Percentiles rank a stretch among this genome's conserved stretches.
phyloP scores from a whole-genome alignment of 768 basidiomycete genomes.

The Mycena rosella region DNA sequence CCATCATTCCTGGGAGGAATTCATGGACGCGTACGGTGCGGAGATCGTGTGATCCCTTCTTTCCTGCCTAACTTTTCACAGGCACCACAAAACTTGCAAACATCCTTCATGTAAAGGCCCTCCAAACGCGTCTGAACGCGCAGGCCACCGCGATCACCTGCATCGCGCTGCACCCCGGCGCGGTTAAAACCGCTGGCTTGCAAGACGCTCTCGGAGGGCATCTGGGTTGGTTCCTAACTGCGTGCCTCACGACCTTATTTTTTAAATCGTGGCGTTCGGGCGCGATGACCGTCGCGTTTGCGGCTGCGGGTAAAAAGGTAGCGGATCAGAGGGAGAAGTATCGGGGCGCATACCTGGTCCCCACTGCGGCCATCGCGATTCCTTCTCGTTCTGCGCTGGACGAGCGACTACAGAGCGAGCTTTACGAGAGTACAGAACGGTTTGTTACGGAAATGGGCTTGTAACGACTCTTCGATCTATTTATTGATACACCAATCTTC shows the following conservation, averaged over 20 bases:
- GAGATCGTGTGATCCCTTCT: not conserved
- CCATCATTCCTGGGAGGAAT: not conserved
- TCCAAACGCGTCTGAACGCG: constrained; percentile 53
- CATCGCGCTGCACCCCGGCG: constrained; percentile 45
- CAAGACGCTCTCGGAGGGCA: not conserved
- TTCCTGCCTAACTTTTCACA: not conserved
- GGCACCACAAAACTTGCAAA: constrained; percentile 35
- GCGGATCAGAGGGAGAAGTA: constrained; percentile 39
- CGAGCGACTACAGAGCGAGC: constrained; percentile 42
- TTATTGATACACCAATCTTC: too few relatives aligned
- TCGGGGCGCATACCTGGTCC: constrained; percentile 46
- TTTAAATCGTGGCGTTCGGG: constrained; percentile 38
- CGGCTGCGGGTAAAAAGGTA: constrained; percentile 45
- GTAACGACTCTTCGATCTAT: not conserved
- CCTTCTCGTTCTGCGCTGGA: constrained; percentile 29
- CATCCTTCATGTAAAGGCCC: constrained; percentile 50
- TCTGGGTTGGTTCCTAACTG: constrained; percentile 34
- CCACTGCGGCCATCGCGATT: constrained; percentile 35
- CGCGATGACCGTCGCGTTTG: constrained; percentile 43
- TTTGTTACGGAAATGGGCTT: constrained; percentile 1
- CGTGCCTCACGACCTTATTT: constrained; percentile 38
- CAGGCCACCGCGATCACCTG: constrained; percentile 42
- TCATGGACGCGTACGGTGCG: constrained; percentile 35
- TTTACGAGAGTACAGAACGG: constrained; percentile 44
- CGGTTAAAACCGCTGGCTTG: constrained; percentile 40